Base-by-base conservation (phyloP, 2,329 filamentous ascomycete species). In the Diatrype stigma region DNA sequence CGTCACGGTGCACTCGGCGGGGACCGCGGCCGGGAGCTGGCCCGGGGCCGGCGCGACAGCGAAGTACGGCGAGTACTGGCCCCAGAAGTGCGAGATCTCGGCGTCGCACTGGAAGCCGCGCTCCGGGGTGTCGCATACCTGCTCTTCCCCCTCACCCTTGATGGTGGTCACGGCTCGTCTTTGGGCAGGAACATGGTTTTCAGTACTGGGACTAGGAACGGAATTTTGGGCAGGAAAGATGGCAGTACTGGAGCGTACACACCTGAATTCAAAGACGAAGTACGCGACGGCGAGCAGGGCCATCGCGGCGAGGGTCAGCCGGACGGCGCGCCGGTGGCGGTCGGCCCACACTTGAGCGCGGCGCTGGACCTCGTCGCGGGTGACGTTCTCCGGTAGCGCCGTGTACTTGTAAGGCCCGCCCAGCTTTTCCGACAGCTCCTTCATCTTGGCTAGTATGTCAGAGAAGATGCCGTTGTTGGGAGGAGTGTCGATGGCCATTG, bases 31-130 rank as follows among this genome's bases (percentile, higher is more conserved):
- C 16, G 82, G 73, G 47, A 90, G 81, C 2, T n/a, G n/a, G n/a
- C n/a, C n/a, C n/a, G n/a, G n/a, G n/a, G 81, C 74, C 1, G 87
- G 90, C 6, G 84, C 79, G 0, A 92, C 85, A 1, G 85, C 79
- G 70, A 89, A 96, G 71, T 84, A 95, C 2, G 91, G 89, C 17
- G 90, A 87, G 68, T 96, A 96, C 67, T 93, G 90, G 50, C 91
- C 92, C 90, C 90, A 96, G 50, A 76, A 79, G 58, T 84, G 86
- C 1, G 84, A 82, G 42, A 86, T 77, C 30, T 78, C 66, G 3
- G 79, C 69, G 45, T 77, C 75, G 68, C 87, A 91, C 56, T 80
- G 78, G 66, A 84, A 88, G 52, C 85, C 85, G 35, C 72, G 56
- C 40, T 76, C 63, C 34, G 79, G 68, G 6, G 73, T 76, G 63